Base-by-base conservation (phyloP, 2,329 filamentous ascomycete genomes). In the Aspergillus ruber region DNA sequence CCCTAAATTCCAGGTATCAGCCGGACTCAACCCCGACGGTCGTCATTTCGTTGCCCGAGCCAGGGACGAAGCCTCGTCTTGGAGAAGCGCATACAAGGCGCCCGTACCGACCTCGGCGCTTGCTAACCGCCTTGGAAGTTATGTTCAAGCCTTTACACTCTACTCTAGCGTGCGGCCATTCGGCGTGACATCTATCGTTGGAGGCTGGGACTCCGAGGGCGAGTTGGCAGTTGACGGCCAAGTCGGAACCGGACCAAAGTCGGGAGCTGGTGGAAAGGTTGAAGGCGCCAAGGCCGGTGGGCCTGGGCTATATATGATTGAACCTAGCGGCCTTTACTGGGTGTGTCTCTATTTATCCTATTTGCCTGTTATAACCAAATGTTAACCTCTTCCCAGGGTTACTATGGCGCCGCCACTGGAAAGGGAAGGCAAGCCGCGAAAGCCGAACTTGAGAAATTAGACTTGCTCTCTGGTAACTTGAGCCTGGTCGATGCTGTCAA, bases 391-490 rank as follows among this genome's bases (percentile, higher is more conserved):
- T 48, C 20, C 25, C 46, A 83, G 80, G 93, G 93, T 50, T 98
- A 98, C 79, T 96, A 96, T 70, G 93, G 93, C 60, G 93, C 93
- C 35, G 93, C 93, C 43, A 96, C 93, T 12, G 93, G 93, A 65
- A 98, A 98, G 74, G 93, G 93, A 54, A 82, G 93, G 60, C 93
- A 98, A 75, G 86, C 90, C 45, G 93, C 93, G 65, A 98, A 98
- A 79, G 90, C 91, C 7, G 93, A 98, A 77, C 81, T 98, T 52
- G 93, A 98, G 81, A 98, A 98, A 80, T 80, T 98, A 50, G 89
- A 97, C 69, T 81, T 98, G 49, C 78, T 83, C 46, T 84, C 84
- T 9, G 86, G 83, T 47, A 85, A 79, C 43, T 79, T 97, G 46
- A 87, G 85, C 52, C 76, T 98, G 50, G 77, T 86, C 64, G 84